These are phyloP conservation scores for Corymbia maculata DNA, from an alignment of 345 rosid genomes.

Conservation along the genomic window DNA sequence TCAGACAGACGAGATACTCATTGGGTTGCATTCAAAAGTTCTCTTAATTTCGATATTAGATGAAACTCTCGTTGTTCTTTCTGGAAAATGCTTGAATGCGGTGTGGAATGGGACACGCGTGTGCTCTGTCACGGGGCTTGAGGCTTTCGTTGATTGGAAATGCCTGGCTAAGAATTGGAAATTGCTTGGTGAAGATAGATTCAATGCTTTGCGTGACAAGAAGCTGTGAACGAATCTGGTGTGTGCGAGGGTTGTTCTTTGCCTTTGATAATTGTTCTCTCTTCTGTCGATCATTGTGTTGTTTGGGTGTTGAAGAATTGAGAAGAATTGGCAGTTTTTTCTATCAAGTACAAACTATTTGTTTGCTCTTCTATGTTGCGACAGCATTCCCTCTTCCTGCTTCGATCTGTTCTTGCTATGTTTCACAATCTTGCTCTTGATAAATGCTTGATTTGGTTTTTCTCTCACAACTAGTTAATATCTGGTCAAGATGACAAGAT, in stretches of 20 bases:
- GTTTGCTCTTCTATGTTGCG: background rate
- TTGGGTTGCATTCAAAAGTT: background rate
- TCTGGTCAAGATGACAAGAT: background rate
- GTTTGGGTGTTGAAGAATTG: background rate
- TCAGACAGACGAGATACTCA: background rate
- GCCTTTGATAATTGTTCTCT: background rate
- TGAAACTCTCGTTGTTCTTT: background rate
- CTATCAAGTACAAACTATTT: background rate
- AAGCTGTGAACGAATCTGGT: background rate
- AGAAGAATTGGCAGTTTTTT: background rate
- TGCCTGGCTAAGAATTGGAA: background rate
- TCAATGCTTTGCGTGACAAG: background rate
- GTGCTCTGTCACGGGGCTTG: background rate
- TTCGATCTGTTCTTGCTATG: background rate
- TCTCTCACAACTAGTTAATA: background rate
- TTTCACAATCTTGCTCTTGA: background rate
- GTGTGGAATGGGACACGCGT: no score
- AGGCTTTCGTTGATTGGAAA: background rate
- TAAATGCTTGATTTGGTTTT: background rate
- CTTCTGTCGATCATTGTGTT: background rate
- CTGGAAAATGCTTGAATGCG: no score
- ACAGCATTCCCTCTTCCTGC: background rate
- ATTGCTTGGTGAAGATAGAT: background rate
- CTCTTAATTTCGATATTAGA: background rate
- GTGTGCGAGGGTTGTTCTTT: background rate